phyloP scores from a whole-genome alignment of 2,329 filamentous ascomycete genomes.

The Zasmidium angulare region DNA sequence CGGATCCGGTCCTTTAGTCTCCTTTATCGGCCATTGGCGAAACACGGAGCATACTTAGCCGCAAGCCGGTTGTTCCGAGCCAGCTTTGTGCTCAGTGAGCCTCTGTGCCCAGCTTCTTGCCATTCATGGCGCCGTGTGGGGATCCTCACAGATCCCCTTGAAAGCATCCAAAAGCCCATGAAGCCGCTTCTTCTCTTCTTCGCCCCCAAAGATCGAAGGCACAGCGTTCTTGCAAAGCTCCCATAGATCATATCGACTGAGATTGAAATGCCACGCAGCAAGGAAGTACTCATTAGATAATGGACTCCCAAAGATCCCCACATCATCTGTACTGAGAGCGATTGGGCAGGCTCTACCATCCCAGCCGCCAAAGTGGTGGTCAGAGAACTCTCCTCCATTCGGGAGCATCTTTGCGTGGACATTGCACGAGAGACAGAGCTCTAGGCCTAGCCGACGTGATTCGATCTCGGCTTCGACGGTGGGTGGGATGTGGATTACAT shows the following conservation, averaged over 20 bases:
- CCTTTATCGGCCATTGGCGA: background rate
- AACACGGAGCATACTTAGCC: background rate
- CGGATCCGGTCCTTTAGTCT: background rate
- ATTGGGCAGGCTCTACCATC: conserved; percentile 57
- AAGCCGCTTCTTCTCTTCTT: conserved; percentile 61
- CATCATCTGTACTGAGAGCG: conserved; percentile 74
- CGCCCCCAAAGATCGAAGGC: conserved; percentile 65
- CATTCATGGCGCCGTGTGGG: background rate
- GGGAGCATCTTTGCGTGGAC: conserved; percentile 70
- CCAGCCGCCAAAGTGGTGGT: conserved; percentile 80
- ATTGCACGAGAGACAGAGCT: conserved; percentile 79
- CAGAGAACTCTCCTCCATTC: conserved; percentile 54
- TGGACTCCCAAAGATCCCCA: conserved; percentile 75
- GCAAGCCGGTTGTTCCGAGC: background rate
- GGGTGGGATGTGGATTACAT: conserved; percentile 73
- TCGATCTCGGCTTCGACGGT: conserved; percentile 58
- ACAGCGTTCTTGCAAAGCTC: conserved; percentile 61
- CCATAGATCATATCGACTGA: conserved; percentile 52
- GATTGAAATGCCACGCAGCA: conserved; percentile 67
- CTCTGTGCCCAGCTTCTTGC: too few relatives aligned
- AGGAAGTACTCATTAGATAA: conserved; percentile 76
- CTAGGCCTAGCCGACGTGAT: conserved; percentile 60
- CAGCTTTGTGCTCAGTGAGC: too few relatives aligned
- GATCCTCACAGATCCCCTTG: background rate
- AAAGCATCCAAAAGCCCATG: conserved; percentile 18